A percentile compares a stretch with the other conserved stretches of the same genome.
These are phyloP conservation scores for Scutellaria barbata DNA, from an alignment of 257 asterid species.

Conservation along the genomic window DNA sequence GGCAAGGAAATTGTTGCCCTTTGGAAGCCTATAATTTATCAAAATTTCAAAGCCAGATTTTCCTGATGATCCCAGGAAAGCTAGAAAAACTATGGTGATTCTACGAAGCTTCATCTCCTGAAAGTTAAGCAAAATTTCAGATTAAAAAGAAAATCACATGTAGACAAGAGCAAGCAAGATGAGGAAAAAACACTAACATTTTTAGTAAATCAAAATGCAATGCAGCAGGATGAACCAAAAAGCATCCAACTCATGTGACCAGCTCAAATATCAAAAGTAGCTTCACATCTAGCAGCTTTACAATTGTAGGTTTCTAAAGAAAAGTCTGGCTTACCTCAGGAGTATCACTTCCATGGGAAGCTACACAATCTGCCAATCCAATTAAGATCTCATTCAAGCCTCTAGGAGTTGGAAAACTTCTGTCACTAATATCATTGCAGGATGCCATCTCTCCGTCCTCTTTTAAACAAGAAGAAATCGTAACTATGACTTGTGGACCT, in stretches of 20 bases:
- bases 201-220: not conserved
- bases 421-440: conserved; percentile 39
- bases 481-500: conserved; percentile 80
- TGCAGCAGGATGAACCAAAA: conserved; percentile 25
- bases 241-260: conserved; percentile 14
- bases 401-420: conserved; percentile 44
- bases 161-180: not conserved
- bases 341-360: conserved; percentile 65
- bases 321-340: conserved; percentile 56
- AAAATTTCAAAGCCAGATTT: conserved; percentile 67
- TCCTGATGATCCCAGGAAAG: conserved; percentile 86
- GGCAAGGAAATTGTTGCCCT: conserved; percentile 59
- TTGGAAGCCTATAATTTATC: conserved; percentile 56
- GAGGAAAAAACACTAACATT: not conserved
- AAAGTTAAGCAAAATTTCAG: conserved; percentile 29
- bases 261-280: conserved; percentile 17
- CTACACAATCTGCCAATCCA: conserved; percentile 76
- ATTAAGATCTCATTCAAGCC: conserved; percentile 55
- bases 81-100: conserved; percentile 69
- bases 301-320: not conserved
- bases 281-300: conserved; percentile 23
- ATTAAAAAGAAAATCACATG: not conserved
- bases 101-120: conserved; percentile 95
- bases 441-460: conserved; percentile 50
- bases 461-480: conserved; percentile 56